phyloP scores from a whole-genome alignment of 306 rosid species.

The Acacia melanoxylon region DNA sequence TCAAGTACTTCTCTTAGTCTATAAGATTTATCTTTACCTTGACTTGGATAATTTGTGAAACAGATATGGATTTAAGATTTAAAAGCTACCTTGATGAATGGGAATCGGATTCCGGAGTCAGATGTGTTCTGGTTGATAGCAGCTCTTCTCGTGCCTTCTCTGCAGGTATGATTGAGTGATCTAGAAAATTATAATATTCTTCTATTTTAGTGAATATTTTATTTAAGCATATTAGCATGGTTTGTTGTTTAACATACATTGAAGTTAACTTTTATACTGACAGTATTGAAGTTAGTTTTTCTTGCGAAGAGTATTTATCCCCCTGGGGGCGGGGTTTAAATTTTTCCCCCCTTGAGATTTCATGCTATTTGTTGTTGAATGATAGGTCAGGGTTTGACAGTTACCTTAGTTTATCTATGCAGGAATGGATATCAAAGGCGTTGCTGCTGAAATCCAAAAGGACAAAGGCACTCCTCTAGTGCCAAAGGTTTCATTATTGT shows the following conservation, averaged over 20 bases:
- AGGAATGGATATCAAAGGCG: constrained; percentile 99
- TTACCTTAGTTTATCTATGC: constrained; percentile 69
- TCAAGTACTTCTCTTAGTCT: not conserved
- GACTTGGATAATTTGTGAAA: constrained; percentile 27
- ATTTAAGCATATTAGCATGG: constrained; percentile 11
- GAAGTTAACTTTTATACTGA: constrained; percentile 18
- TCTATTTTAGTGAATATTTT: constrained; percentile 5
- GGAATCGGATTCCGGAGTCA: constrained; percentile 84
- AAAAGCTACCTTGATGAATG: constrained; percentile 86
- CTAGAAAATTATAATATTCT: not conserved
- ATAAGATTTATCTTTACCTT: constrained; percentile 12
- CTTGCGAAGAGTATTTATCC: constrained; percentile 16
- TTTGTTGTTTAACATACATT: not conserved
- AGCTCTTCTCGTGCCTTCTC: constrained; percentile 92
- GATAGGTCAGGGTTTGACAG: constrained; percentile 60
- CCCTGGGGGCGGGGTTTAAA: too few species aligned
- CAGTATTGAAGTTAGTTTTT: constrained; percentile 5
- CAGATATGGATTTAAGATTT: constrained; percentile 92
- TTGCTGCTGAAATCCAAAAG: constrained; percentile 96
- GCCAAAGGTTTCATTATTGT: constrained; percentile 72
- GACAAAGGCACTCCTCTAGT: constrained; percentile 96
- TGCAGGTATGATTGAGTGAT: constrained; percentile 63
- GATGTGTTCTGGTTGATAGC: constrained; percentile 85
- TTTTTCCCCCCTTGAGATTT: not conserved
- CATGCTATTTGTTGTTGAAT: constrained; percentile 48